phyloP scores from a whole-genome alignment of 495 filamentous ascomycete species.

The Aspergillus ostianus region DNA sequence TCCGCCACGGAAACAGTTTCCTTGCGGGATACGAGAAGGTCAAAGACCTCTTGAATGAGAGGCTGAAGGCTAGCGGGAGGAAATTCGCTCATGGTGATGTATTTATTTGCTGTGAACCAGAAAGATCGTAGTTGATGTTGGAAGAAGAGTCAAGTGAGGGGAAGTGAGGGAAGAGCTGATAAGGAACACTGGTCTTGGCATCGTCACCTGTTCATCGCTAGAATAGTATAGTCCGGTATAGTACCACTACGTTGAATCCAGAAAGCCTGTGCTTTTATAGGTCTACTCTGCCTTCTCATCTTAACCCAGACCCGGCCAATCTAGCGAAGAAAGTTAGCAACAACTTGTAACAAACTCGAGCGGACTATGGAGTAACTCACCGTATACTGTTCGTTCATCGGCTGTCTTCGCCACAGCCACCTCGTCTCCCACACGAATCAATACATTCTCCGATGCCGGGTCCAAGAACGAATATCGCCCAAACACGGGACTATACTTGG shows the following conservation, averaged over 20 bases:
- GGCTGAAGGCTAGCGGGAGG: constrained; percentile 49
- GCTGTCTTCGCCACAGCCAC: constrained; percentile 59
- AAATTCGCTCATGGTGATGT: constrained; percentile 29
- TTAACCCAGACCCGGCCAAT: not conserved
- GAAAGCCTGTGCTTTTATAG: not conserved
- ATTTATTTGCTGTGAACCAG: not conserved
- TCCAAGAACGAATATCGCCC: constrained; percentile 74
- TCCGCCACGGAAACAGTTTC: constrained; percentile 59
- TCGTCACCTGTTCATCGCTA: not conserved
- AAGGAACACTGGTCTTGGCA: not conserved
- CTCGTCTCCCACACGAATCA: constrained; percentile 67
- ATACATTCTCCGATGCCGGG: constrained; percentile 23
- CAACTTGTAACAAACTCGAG: not conserved
- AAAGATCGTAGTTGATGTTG: not conserved
- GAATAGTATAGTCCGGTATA: not conserved
- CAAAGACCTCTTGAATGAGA: constrained; percentile 48
- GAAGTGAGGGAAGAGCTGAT: not conserved
- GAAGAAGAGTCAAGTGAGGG: not conserved
- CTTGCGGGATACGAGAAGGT: constrained; percentile 49
- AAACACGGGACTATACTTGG: constrained; percentile 77
- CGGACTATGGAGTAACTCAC: constrained; percentile 44
- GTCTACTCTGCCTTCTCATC: not conserved
- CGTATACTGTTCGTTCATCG: constrained; percentile 57
- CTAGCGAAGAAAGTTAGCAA: not conserved
- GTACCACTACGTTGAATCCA: not conserved